Percentiles rank a stretch among this genome's conserved stretches.
phyloP scores from a whole-genome alignment of 1,139 yeast species.

The Saccharomycopsis hybrid region DNA sequence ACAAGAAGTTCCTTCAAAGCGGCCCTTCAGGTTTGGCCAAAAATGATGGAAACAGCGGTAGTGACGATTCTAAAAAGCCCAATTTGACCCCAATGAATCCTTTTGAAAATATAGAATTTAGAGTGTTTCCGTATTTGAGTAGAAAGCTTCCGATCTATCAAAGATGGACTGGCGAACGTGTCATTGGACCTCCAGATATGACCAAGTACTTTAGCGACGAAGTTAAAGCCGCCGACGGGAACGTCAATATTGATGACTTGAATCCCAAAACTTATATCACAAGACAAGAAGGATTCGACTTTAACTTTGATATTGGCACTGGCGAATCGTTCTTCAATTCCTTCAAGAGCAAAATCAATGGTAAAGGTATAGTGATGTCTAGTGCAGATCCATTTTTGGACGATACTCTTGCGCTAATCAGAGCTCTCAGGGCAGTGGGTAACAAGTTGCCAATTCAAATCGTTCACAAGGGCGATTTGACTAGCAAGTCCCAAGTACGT shows the following conservation, averaged over 20 bases:
- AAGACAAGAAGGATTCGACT: background rate
- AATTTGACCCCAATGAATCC: no score
- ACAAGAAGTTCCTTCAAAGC: constrained; percentile 10
- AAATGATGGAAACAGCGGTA: background rate
- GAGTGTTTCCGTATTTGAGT: constrained; percentile 43
- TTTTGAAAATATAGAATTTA: constrained; percentile 33
- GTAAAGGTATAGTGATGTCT: constrained; percentile 43
- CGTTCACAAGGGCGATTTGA: constrained; percentile 32
- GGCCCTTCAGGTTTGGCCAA: background rate
- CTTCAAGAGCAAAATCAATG: constrained; percentile 35
- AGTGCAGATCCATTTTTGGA: constrained; percentile 36
- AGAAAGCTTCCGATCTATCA: constrained; percentile 37
- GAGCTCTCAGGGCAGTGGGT: constrained; percentile 37
- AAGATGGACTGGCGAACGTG: constrained; percentile 40
- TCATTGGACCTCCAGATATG: constrained; percentile 36
- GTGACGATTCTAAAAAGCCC: constrained; percentile 3
- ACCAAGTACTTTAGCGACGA: constrained; percentile 24
- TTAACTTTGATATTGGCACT: background rate
- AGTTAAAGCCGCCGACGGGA: constrained; percentile 13
- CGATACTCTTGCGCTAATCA: constrained; percentile 36
- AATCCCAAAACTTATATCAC: no score
- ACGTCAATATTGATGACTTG: background rate
- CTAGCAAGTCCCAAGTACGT: constrained; percentile 23
- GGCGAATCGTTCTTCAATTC: constrained; percentile 18
- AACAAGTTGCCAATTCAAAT: constrained; percentile 43